A percentile compares a stretch with the other conserved stretches of the same genome.
These are phyloP conservation scores for Mycena capillaripes DNA, from an alignment of 768 basidiomycete species.

Conservation along the genomic window DNA sequence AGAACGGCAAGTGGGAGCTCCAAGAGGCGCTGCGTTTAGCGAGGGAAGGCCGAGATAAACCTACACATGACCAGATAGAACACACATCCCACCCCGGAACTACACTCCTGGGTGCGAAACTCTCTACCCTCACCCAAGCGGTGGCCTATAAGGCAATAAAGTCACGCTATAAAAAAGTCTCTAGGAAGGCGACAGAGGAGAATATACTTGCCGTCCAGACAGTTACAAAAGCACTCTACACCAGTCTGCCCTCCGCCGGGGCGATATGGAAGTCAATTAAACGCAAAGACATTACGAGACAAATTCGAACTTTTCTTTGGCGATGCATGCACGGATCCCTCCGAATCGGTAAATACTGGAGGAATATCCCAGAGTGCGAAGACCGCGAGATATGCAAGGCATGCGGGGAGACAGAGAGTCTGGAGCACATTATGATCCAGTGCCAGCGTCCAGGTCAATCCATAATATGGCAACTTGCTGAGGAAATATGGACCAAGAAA, in stretches of 20 bases:
- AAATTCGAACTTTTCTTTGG: background rate
- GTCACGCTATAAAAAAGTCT: background rate
- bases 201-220: background rate
- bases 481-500: background rate
- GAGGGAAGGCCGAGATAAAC: background rate
- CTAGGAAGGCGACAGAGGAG: background rate
- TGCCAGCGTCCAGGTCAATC: background rate
- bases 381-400: background rate
- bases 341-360: background rate
- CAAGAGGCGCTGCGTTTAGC: background rate
- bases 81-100: background rate
- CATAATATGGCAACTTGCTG: background rate
- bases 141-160: background rate
- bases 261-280: background rate
- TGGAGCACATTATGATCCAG: background rate
- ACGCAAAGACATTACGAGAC: background rate
- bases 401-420: background rate
- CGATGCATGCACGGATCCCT: background rate
- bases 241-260: background rate
- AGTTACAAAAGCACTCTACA: background rate
- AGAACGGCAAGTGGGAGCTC: background rate
- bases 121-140: background rate
- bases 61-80: background rate
- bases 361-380: background rate
- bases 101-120: background rate